Percentiles rank a stretch among this genome's conserved stretches.
Conservation (phyloP, 257 asterid genomes). For the Solanum neorickii region DNA sequence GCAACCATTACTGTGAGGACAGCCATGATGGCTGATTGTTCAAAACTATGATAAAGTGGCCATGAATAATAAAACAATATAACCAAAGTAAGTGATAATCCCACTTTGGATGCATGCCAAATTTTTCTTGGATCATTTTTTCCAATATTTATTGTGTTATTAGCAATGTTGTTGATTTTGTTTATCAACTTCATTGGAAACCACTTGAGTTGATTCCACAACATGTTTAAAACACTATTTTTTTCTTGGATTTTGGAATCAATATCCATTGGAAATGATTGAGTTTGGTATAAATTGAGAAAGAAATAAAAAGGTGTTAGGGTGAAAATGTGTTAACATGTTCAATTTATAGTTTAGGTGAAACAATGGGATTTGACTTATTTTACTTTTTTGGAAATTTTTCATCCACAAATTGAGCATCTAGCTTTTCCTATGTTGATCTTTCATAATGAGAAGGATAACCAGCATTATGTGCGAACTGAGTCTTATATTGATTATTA, state of each 20-base stretch:
- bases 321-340: neutral
- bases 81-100: slow-evolving; percentile 18
- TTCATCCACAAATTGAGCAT: neutral
- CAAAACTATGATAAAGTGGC: slow-evolving; percentile 24
- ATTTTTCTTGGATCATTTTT: slow-evolving; percentile 24
- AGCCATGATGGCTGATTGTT: slow-evolving; percentile 28
- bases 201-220: neutral
- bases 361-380: neutral
- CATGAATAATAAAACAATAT: slow-evolving; percentile 16
- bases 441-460: neutral
- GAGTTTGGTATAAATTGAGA: neutral
- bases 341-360: neutral
- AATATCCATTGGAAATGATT: neutral
- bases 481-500: neutral
- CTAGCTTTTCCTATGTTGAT: neutral
- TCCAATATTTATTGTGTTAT: slow-evolving; percentile 9
- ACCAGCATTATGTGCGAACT: neutral
- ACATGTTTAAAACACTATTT: neutral
- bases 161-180: neutral
- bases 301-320: neutral
- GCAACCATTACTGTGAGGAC: slow-evolving; percentile 27
- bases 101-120: slow-evolving; percentile 24
- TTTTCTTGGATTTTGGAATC: neutral
- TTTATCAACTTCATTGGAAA: neutral
- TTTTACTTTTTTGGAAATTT: neutral